phyloP scores from a whole-genome alignment of 1,139 yeast species.

The Candida mesenterica region DNA sequence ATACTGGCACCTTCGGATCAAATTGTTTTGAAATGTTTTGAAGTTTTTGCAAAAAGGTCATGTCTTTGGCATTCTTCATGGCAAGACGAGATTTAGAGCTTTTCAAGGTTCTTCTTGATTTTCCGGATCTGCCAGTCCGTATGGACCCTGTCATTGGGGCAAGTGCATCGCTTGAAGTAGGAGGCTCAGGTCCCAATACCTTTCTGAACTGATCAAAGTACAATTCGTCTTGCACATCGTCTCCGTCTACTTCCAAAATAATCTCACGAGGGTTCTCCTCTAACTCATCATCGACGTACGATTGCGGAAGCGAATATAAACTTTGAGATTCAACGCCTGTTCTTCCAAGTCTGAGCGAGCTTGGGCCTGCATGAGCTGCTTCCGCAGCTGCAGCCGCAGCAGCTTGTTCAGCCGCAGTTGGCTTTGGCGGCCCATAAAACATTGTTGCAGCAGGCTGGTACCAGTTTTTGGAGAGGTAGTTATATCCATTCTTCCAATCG shows the following conservation, averaged over 20 bases:
- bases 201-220: slow-evolving; percentile 35
- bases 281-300: slow-evolving; percentile 4
- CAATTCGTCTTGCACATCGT: slow-evolving; percentile 27
- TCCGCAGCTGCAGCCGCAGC: slow-evolving; percentile 3
- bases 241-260: slow-evolving; percentile 34
- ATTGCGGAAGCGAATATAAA: slow-evolving; percentile 9
- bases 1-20: slow-evolving; percentile 11
- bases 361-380: background rate
- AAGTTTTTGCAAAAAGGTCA: background rate
- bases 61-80: background rate
- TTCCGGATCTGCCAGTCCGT: slow-evolving; percentile 1
- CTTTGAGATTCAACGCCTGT: no score
- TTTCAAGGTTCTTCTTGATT: slow-evolving; percentile 2
- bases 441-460: slow-evolving; percentile 28
- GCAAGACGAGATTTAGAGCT: no score
- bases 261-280: slow-evolving; percentile 22
- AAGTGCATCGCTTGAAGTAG: slow-evolving; percentile 25
- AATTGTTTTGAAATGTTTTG: slow-evolving; percentile 2
- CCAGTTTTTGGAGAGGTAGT: slow-evolving; percentile 30
- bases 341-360: background rate
- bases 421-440: background rate
- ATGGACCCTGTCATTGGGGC: slow-evolving; percentile 4
- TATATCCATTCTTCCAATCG: slow-evolving; percentile 15
- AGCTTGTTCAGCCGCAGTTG: slow-evolving; percentile 17
- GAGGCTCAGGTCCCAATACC: slow-evolving; percentile 34